Evolutionary conservation across 2,329 filamentous ascomycete genomes (phyloP).

Genomic region (Talaromyces marneffei): DNA sequence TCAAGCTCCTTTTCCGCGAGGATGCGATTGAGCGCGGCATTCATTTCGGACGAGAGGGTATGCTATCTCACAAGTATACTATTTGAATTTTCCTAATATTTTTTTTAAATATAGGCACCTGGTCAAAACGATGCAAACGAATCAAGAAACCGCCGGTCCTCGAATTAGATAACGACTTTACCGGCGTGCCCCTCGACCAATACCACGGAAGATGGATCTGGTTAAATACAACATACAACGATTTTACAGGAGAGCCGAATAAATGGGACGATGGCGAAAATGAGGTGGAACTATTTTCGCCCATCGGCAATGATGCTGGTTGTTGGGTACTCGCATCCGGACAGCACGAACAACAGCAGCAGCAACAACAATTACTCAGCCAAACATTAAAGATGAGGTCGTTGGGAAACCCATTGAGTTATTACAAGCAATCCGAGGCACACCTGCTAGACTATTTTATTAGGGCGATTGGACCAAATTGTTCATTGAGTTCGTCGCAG

Average conservation of each 20-base stretch:
- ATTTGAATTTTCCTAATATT: background rate
- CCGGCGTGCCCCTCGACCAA: slow-evolving; percentile 8
- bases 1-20: slow-evolving; percentile 26
- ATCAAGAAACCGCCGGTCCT: slow-evolving; percentile 10
- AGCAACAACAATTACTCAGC: background rate
- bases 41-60: slow-evolving; percentile 23
- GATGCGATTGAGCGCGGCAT: slow-evolving; percentile 28
- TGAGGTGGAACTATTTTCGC: slow-evolving; percentile 7
- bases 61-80: background rate
- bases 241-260: slow-evolving; percentile 15
- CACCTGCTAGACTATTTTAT: slow-evolving; percentile 28
- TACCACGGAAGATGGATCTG: slow-evolving; percentile 23
- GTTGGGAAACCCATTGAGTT: slow-evolving; percentile 3
- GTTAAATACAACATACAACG: slow-evolving; percentile 21
- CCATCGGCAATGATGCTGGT: slow-evolving; percentile 9
- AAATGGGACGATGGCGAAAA: background rate
- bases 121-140: slow-evolving; percentile 14
- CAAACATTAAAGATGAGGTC: background rate
- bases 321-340: slow-evolving; percentile 1
- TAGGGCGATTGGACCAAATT: slow-evolving; percentile 25
- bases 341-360: slow-evolving; percentile 12
- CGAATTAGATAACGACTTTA: slow-evolving; percentile 10
- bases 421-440: slow-evolving; percentile 8
- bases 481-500: slow-evolving; percentile 24
- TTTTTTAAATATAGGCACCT: background rate